Base-by-base conservation (phyloP, 2,329 filamentous ascomycete genomes). In the Fusarium sp. region DNA sequence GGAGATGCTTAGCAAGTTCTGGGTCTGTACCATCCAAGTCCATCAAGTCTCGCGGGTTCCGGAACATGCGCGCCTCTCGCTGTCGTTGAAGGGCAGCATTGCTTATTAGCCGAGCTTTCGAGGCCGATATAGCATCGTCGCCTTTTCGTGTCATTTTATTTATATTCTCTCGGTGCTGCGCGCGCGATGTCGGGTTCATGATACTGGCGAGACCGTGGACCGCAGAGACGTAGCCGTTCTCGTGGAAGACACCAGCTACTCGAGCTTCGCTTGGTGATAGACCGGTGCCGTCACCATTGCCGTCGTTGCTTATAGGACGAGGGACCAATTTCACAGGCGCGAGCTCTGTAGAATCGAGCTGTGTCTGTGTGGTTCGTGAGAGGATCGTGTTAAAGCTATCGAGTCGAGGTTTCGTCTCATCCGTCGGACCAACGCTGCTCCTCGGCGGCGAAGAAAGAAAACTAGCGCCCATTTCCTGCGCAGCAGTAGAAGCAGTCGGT, bases 171-270 rank as follows among this genome's bases (percentile, higher is more conserved):
- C 74, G 73, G 42, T 81, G 79, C 28, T 76, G 75, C 15, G 74
- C 75, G 53, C 76, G 76, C 10, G 74, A 78, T 4, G 78, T 79
- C 8, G 79, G 80, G 64, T 81, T 81, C 77, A 81, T 80, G 63
- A 82, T 82, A 51, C 81, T 81, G 11, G 80, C 78, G 4, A 82
- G 72, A 17, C 81, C 81, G 51, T 82, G 81, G 17, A 82, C 81
- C 2, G 79, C 78, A 28, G 81, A 82, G 10, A 82, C 79, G 45
- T 78, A 80, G 3, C 81, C 81, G 54, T 82, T 78, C 47, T 82
- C 77, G 35, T 81, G 80, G 42, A 81, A 81, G 0, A 82, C 80
- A 20, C 81, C 81, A 3, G 81, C 81, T 28, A 82, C 79, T 44
- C 79, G 78, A 2, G 81, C 81, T 70, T 82, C 81, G 17, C 79